Base-by-base conservation (phyloP, 2,329 filamentous ascomycete species). In the Arthrobotrys sinensis region DNA sequence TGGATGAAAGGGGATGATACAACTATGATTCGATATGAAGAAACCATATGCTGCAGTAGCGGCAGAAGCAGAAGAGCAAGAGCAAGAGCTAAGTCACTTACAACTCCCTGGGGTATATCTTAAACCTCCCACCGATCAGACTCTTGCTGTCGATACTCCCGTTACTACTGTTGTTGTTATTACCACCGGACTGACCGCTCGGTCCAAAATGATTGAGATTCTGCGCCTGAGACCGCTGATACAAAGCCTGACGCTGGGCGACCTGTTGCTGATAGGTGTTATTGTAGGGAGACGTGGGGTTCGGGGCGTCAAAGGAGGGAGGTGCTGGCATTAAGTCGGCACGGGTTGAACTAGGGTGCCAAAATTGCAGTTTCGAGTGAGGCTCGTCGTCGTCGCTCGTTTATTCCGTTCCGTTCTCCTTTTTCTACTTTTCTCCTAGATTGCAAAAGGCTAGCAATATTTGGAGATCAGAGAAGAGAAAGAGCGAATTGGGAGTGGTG, bases 221-320 rank as follows among this genome's bases (percentile, higher is more conserved):
- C 50, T 77, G 67, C 38, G 75, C 75, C 40, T 78, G 75, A 21
- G 67, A 67, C 43, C 75, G 53, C 36, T 78, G 75, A 32, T 72
- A 71, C 21, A 78, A 36, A 50, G 75, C 67, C 38, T 78, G 75
- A 12, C 75, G 75, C 3, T 78, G 75, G 36, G 67, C 75, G 53
- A 68, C 43, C 53, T 78, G 75, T 62, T 78, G 75, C 62, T 69
- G 66, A 50, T 78, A 78, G 16, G 67, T 64, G 53, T 78, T 78
- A 55, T 78, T 78, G 53, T 78, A 78, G 14, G 75, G 75, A 34
- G 75, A 78, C 11, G 75, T 68, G 43, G 75, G 60, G 60, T 64
- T 78, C 75, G 75, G 75, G 50, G 75, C 68, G 75, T 78, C 75
- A 78, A 78, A 78, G 67, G 75, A 78, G 24, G 75, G 75, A 78